phyloP scores from a whole-genome alignment of 371 early-diverging fungal genomes.

The Haplosporangium sp. region DNA sequence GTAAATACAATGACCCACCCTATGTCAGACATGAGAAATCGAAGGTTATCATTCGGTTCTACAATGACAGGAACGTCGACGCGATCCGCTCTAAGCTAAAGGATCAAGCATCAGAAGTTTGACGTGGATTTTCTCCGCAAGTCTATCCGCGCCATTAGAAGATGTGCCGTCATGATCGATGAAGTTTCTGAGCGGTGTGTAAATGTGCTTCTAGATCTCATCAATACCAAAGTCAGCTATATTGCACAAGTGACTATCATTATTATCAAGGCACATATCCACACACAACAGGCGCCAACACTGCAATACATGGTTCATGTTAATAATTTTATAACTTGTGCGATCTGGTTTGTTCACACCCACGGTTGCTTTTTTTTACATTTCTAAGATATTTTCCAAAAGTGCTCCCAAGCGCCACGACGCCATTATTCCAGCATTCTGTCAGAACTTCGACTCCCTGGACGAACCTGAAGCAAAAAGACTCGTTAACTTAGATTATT shows the following conservation, averaged over 20 bases:
- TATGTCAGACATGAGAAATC: constrained; percentile 98
- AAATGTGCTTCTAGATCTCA: constrained; percentile 86
- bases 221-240: constrained; percentile 90
- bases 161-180: constrained; percentile 93
- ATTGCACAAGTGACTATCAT: constrained; percentile 93
- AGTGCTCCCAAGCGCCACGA: constrained; percentile 91
- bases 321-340: too few relatives aligned
- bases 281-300: too few relatives aligned
- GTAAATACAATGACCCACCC: constrained; percentile 98
- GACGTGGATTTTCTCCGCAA: constrained; percentile 97
- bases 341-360: too few relatives aligned
- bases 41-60: constrained; percentile 92
- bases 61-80: constrained; percentile 86
- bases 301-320: too few relatives aligned
- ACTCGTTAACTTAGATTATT: constrained; percentile 95
- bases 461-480: constrained; percentile 96
- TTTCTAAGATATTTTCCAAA: constrained; percentile 90
- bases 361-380: neutral
- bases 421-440: constrained; percentile 85
- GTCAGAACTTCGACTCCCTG: constrained; percentile 88
- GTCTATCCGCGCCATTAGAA: constrained; percentile 91
- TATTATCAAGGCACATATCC: constrained; percentile 74
- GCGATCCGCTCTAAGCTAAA: constrained; percentile 92
- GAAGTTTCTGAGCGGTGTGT: constrained; percentile 90
- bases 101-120: constrained; percentile 96